Conservation (phyloP, 805 yeast genomes). For the Ogataea pilisensis region DNA sequence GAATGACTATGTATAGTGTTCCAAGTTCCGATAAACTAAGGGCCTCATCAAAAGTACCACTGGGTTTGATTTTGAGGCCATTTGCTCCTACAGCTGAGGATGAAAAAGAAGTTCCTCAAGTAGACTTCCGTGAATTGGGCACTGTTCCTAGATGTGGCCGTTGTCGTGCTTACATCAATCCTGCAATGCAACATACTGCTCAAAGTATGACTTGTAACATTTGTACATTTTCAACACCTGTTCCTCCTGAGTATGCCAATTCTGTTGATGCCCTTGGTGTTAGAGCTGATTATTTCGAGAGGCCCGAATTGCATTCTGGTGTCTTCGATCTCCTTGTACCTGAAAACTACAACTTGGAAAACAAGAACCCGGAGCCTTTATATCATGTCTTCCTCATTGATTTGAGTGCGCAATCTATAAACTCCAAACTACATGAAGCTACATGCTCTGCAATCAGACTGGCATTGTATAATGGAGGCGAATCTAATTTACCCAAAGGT, state of each 20-base stretch:
- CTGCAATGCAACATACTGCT: slow-evolving; percentile 67
- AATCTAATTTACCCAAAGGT: slow-evolving; percentile 33
- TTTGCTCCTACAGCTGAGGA: slow-evolving; percentile 59
- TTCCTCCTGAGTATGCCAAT: slow-evolving; percentile 63
- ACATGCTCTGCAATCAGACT: slow-evolving; percentile 68
- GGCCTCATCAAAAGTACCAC: slow-evolving; percentile 67
- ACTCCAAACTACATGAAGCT: slow-evolving; percentile 56
- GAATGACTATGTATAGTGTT: slow-evolving; percentile 76
- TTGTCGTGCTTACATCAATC: slow-evolving; percentile 87
- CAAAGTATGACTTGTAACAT: slow-evolving; percentile 76
- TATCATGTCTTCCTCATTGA: slow-evolving; percentile 75
- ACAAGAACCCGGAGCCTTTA: slow-evolving; percentile 39
- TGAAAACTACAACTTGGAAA: slow-evolving; percentile 54
- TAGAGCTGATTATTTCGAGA: slow-evolving; percentile 55
- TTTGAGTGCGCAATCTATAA: slow-evolving; percentile 53
- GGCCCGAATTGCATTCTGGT: slow-evolving; percentile 79
- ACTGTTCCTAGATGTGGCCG: slow-evolving; percentile 90
- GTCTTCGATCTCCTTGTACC: slow-evolving; percentile 86
- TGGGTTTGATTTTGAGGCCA: slow-evolving; percentile 79
- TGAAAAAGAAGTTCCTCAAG: slow-evolving; percentile 59
- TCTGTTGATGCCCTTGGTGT: slow-evolving; percentile 58
- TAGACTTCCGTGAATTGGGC: slow-evolving; percentile 50
- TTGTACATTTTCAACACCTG: slow-evolving; percentile 70
- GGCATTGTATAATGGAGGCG: slow-evolving; percentile 37
- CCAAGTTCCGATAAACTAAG: slow-evolving; percentile 73